Base-by-base conservation (phyloP, 208 protist species). In the Wallacemonas sp. region DNA sequence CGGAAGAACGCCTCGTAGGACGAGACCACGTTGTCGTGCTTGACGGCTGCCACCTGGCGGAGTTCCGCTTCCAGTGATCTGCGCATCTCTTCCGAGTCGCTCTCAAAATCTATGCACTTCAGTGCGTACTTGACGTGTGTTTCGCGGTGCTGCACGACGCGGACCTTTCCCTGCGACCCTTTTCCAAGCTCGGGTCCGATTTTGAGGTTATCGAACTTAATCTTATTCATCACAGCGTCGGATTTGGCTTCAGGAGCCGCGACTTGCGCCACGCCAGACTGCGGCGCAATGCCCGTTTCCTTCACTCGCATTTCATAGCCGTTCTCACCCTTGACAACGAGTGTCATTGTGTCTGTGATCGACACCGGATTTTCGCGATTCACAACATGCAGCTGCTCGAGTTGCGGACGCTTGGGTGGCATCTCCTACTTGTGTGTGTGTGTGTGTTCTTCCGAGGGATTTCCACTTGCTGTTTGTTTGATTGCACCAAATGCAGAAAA, bases 1-100 rank as follows among this genome's bases (percentile, higher is more conserved):
- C 87, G 78, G 62, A 95, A 97, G 74, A 93, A 97, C 0, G 92
- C 92, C 57, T 97, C 87, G 68, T 95, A 90, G 8, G 92, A 97
- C 11, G 83, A 88, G 23, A 97, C 92, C 64, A 97, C 61, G 65
- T 97, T 95, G 48, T 91, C 80, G 55, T 97, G 85, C 63, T 85
- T 93, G 56, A 97, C 74, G 2, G 87, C 81, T 65, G 76, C 85
- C 0, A 97, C 87, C 54, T 94, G 88, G 6, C 84, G 68, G 4
- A 97, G 71, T 62, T 97, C 92, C 0, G 87, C 78, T 54, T 89
- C 73, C 29, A 97, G 65, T 26, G 83, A 77, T 17, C 78, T 63
- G 17, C 81, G 78, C 66, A 90, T 84, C 23, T 88, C 69, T 43
- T 95, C 89, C 8, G 80, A 85, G 52, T 94, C 87, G 19, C 78